phyloP scores from a whole-genome alignment of 768 basidiomycete species.

The Agaricus blazei region DNA sequence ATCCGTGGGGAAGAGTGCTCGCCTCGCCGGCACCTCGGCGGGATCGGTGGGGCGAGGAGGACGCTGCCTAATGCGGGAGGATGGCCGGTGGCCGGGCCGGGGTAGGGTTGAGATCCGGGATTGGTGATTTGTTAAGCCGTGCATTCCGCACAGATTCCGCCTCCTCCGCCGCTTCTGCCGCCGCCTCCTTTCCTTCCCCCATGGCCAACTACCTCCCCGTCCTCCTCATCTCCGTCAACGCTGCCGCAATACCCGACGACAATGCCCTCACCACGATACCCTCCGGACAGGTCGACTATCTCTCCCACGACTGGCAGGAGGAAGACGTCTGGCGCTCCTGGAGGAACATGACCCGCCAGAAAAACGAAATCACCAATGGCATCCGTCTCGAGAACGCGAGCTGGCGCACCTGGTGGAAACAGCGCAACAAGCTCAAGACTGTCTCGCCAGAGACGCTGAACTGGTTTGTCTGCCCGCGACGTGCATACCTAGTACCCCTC shows the following conservation, averaged over 20 bases:
- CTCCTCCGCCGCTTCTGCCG: conserved; percentile 10
- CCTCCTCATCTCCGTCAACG: conserved; percentile 57
- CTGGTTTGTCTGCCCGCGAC: conserved; percentile 56
- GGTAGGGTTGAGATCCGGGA: conserved; percentile 11
- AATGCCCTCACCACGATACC: conserved; percentile 78
- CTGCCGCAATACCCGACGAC: conserved; percentile 66
- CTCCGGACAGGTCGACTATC: conserved; percentile 95
- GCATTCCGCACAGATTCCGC: background rate
- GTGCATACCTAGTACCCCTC: background rate
- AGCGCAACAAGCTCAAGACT: conserved; percentile 92
- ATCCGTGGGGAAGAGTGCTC: too few species aligned
- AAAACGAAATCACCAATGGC: conserved; percentile 97
- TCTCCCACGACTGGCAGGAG: conserved; percentile 95
- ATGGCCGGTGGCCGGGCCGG: conserved; percentile 5
- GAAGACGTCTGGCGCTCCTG: conserved; percentile 99
- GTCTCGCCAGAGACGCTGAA: conserved; percentile 96
- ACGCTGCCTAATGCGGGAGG: conserved; percentile 1
- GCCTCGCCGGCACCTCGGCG: background rate
- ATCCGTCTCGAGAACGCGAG: conserved; percentile 94
- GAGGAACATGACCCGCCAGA: conserved; percentile 97
- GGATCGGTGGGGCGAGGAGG: background rate
- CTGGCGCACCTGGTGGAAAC: conserved; percentile 99
- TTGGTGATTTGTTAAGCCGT: conserved; percentile 3
- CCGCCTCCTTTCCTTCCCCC: conserved; percentile 13
- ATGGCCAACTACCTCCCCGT: conserved; percentile 52